Evolutionary conservation across 257 asterid species (phyloP).

Genomic region (Voacanga thouarsii): DNA sequence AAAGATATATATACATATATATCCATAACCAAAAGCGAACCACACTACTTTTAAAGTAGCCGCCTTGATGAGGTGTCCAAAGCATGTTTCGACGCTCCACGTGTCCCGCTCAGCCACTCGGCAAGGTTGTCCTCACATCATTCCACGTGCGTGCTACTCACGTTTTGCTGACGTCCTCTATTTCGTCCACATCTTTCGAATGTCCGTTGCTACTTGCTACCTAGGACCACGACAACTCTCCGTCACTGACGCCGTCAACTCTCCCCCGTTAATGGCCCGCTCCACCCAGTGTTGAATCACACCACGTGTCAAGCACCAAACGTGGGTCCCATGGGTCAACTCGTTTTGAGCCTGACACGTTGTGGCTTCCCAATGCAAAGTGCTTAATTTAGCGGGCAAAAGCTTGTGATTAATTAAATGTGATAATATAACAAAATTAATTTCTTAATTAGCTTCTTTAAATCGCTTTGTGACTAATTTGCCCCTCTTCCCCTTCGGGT

Average conservation of each 20-base stretch:
- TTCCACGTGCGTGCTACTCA: conserved; percentile 13
- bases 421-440: neutral
- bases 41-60: neutral
- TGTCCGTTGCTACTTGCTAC: conserved; percentile 11
- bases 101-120: neutral
- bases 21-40: no score
- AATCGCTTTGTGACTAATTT: conserved; percentile 11
- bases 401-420: conserved; percentile 4
- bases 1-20: no score
- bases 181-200: conserved; percentile 17
- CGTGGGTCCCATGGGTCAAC: conserved; percentile 13
- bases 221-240: conserved; percentile 28
- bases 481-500: neutral
- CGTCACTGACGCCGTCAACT: conserved; percentile 19
- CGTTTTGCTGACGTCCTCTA: conserved; percentile 16
- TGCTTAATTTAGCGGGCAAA: conserved; percentile 6
- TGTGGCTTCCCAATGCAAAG: conserved; percentile 7
- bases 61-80: conserved; percentile 4
- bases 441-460: conserved; percentile 1
- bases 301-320: conserved; percentile 26
- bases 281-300: neutral
- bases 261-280: conserved; percentile 7
- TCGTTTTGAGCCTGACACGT: conserved; percentile 32
- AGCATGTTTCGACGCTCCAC: conserved; percentile 1
- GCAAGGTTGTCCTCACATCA: neutral